phyloP scores from a whole-genome alignment of 441 rosid genomes.

The Corymbia calophylla region DNA sequence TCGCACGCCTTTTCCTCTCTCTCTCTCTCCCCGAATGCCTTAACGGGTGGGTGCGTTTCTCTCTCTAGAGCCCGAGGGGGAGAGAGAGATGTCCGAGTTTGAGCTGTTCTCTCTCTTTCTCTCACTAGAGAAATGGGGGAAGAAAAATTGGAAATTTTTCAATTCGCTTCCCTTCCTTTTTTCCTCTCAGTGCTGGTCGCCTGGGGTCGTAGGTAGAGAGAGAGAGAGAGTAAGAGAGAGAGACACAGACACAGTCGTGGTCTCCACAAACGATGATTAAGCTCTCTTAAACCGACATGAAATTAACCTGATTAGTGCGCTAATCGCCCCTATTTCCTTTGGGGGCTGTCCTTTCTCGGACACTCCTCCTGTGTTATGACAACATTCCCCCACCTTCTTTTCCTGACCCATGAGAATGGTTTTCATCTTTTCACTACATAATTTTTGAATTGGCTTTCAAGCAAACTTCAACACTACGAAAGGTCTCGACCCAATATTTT shows the following conservation, averaged over 20 bases:
- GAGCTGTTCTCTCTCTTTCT: background rate
- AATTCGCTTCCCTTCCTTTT: background rate
- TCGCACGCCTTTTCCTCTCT: background rate
- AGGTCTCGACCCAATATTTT: accelerated
- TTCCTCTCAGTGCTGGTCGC: conserved; percentile 19
- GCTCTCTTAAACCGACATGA: conserved; percentile 20
- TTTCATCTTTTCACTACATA: background rate
- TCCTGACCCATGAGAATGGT: background rate
- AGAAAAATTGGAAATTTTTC: background rate
- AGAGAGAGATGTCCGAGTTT: background rate
- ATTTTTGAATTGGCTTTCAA: background rate
- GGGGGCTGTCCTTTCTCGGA: background rate
- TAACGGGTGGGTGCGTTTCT: background rate
- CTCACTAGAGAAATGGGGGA: background rate
- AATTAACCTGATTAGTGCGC: background rate
- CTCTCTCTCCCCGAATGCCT: background rate
- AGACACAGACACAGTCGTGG: conserved; percentile 36
- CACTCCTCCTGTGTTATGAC: background rate
- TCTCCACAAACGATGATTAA: conserved; percentile 26
- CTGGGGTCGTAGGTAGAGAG: conserved; percentile 33
- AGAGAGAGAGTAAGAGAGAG: conserved; percentile 21
- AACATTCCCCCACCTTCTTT: background rate
- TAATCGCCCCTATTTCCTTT: background rate
- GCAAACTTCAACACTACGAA: background rate
- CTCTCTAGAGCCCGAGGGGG: background rate